Conservation (phyloP, 202 grass and related monocot genomes). For the Setaria viridis region DNA sequence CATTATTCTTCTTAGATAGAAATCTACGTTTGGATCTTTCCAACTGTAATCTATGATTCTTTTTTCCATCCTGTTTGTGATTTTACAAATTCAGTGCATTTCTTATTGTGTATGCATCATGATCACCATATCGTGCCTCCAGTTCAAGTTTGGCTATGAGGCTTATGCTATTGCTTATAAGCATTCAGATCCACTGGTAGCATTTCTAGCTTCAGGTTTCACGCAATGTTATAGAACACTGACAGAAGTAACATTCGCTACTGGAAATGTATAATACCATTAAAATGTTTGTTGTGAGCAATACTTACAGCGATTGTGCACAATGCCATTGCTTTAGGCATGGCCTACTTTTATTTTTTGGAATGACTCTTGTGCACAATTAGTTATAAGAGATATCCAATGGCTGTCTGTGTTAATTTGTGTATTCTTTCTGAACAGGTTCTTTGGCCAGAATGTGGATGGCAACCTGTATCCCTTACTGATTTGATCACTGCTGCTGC, state of each 20-base stretch:
- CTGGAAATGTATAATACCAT: neutral
- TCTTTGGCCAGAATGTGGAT: conserved; percentile 98
- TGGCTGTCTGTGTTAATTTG: conserved; percentile 4
- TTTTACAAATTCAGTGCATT: conserved; percentile 3
- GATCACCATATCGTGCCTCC: conserved; percentile 11
- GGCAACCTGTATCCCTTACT: conserved; percentile 95
- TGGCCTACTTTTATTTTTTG: neutral
- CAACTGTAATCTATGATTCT: neutral
- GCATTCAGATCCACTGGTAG: conserved; percentile 7
- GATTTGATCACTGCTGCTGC: conserved; percentile 81
- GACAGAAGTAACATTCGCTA: neutral
- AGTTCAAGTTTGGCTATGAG: neutral
- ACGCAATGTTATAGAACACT: neutral
- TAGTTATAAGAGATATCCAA: neutral
- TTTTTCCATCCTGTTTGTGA: neutral
- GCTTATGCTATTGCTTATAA: conserved; percentile 22
- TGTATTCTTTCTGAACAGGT: conserved; percentile 63
- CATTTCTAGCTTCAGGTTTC: conserved; percentile 3
- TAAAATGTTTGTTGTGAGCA: neutral
- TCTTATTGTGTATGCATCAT: conserved; percentile 18
- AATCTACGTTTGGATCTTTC: neutral
- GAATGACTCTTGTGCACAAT: neutral
- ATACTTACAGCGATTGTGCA: neutral
- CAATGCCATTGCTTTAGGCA: neutral
- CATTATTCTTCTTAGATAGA: conserved; percentile 24